Conservation (phyloP, 1,284 basidiomycete species). For the Cystobasidium pallidum region DNA sequence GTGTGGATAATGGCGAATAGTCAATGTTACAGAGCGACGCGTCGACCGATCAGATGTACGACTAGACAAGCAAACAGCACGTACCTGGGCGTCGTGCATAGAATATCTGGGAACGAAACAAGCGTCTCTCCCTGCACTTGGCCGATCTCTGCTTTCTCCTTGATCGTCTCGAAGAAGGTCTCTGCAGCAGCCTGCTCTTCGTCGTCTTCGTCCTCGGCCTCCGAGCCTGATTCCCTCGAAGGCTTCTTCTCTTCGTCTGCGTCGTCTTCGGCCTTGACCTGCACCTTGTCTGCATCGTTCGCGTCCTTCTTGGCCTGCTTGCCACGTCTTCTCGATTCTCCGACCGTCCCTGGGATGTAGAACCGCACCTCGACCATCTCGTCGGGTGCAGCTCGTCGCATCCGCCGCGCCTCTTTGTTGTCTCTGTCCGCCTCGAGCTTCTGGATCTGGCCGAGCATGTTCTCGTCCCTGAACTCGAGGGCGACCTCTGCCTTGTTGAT, state of each 20-base stretch:
- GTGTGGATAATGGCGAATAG: not conserved
- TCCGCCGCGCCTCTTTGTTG: slow-evolving; percentile 54
- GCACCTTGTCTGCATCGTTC: slow-evolving; percentile 51
- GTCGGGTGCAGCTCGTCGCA: slow-evolving; percentile 60
- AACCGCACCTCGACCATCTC: slow-evolving; percentile 96
- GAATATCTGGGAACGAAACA: slow-evolving; percentile 92
- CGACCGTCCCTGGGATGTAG: slow-evolving; percentile 81
- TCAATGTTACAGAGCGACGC: not conserved
- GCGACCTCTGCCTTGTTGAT: slow-evolving; percentile 98
- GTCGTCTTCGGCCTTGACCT: slow-evolving; percentile 63
- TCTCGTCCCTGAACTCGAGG: slow-evolving; percentile 76
- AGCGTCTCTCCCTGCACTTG: slow-evolving; percentile 90
- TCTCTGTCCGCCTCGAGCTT: slow-evolving; percentile 53
- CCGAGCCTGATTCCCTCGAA: slow-evolving; percentile 47
- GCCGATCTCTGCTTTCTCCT: slow-evolving; percentile 94
- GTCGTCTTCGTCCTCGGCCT: slow-evolving; percentile 59
- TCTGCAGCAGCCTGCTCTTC: slow-evolving; percentile 80
- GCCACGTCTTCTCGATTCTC: slow-evolving; percentile 48
- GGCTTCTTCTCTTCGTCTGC: slow-evolving; percentile 59
- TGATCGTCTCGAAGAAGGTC: slow-evolving; percentile 94
- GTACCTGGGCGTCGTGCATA: slow-evolving; percentile 85
- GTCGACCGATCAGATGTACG: not conserved
- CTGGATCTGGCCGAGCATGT: slow-evolving; percentile 46
- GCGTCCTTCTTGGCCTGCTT: slow-evolving; percentile 48
- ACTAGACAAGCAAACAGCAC: slow-evolving; percentile 38